A percentile compares a stretch with the other conserved stretches of the same genome.
Evolutionary conservation across 192 early-diverging fungal genomes (phyloP).

Genomic region (Podila minutissima): DNA sequence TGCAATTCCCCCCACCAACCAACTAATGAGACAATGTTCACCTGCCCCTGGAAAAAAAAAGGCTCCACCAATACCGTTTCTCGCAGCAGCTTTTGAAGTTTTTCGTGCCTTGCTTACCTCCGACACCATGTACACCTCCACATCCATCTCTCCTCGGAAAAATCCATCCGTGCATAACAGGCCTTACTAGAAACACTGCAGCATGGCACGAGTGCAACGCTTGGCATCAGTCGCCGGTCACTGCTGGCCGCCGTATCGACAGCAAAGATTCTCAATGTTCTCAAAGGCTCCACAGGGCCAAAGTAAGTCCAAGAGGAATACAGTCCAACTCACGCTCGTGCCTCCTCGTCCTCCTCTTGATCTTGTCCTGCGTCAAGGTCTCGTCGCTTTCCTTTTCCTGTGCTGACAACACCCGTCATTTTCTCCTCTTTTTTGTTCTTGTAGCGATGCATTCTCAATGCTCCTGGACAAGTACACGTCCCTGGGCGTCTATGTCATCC

Average conservation of each 20-base stretch:
- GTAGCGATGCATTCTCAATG: constrained; percentile 61
- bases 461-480: constrained; percentile 72
- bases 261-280: constrained; percentile 66
- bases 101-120: not conserved
- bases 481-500: constrained; percentile 69
- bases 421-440: constrained; percentile 5
- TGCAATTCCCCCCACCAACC: not conserved
- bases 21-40: too few species aligned
- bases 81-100: not conserved
- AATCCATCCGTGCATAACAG: not conserved
- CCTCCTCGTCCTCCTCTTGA: not conserved
- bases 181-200: constrained; percentile 68
- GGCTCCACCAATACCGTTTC: not conserved
- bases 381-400: not conserved
- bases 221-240: constrained; percentile 64
- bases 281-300: constrained; percentile 36
- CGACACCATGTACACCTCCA: not conserved
- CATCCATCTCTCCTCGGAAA: not conserved
- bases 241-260: constrained; percentile 68
- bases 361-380: not conserved
- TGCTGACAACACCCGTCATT: not conserved
- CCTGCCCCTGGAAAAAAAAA: too few species aligned
- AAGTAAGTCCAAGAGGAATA: constrained; percentile 14
- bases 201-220: constrained; percentile 64
- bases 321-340: too few species aligned